Percentiles rank a stretch among this genome's conserved stretches.
Conservation (phyloP, 2,329 filamentous ascomycete genomes). For the Shiraia sp. region DNA sequence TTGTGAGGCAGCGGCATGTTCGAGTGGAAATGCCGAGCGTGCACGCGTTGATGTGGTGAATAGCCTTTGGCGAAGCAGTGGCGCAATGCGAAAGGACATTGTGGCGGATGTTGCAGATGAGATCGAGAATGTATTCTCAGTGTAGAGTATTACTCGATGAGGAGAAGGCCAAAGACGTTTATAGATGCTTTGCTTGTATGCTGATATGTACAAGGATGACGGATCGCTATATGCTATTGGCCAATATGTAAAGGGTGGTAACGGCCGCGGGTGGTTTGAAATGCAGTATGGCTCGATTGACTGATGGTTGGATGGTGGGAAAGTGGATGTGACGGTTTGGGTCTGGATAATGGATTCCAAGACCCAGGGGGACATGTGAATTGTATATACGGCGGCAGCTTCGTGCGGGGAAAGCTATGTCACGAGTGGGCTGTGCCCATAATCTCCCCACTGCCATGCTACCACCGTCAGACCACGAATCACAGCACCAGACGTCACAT, state of each 20-base stretch:
- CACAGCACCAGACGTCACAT: constrained; percentile 24
- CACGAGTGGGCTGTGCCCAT: constrained; percentile 32
- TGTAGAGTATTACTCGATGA: not conserved
- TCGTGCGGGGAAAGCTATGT: constrained; percentile 29
- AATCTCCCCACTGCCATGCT: constrained; percentile 29
- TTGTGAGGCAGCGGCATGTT: constrained; percentile 27
- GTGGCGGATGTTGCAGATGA: constrained; percentile 8
- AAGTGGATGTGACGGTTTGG: constrained; percentile 15
- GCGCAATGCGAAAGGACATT: constrained; percentile 36
- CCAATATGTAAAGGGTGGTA: constrained; percentile 17
- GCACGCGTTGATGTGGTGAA: constrained; percentile 36
- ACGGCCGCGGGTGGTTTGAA: constrained; percentile 21
- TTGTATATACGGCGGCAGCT: constrained; percentile 28
- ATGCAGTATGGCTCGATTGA: constrained; percentile 11
- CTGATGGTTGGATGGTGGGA: too few species aligned
- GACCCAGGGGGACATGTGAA: constrained; percentile 18
- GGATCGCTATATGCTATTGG: constrained; percentile 5
- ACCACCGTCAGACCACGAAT: constrained; percentile 38
- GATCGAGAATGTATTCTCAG: constrained; percentile 2
- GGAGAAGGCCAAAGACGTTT: constrained; percentile 4
- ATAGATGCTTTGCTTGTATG: constrained; percentile 3
- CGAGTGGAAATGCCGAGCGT: constrained; percentile 27
- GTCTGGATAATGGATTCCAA: constrained; percentile 13
- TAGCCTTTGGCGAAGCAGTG: constrained; percentile 28
- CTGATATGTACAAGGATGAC: constrained; percentile 1